A percentile compares a stretch with the other conserved stretches of the same genome.
These are phyloP conservation scores for Russula ochroleuca DNA, from an alignment of 768 basidiomycete species.

Conservation along the genomic window DNA sequence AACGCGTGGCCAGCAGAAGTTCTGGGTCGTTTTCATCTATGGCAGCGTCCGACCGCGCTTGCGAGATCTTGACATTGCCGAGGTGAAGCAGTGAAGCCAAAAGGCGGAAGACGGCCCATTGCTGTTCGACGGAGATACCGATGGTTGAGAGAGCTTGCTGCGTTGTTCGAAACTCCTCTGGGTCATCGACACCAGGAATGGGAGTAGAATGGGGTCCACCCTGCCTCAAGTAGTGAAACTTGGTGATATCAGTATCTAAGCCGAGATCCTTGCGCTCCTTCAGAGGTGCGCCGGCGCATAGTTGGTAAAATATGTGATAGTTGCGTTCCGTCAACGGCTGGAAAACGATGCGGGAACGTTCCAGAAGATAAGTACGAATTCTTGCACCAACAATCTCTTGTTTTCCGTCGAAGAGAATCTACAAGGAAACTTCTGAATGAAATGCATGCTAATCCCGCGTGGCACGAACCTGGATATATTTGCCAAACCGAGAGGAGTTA, in stretches of 20 bases:
- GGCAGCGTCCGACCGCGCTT: slow-evolving; percentile 72
- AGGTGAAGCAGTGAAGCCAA: slow-evolving; percentile 91
- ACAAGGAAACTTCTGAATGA: slow-evolving; percentile 19
- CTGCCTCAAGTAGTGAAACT: slow-evolving; percentile 91
- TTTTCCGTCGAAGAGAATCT: slow-evolving; percentile 95
- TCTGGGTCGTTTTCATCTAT: slow-evolving; percentile 82
- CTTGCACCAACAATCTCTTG: slow-evolving; percentile 98
- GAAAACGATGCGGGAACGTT: slow-evolving; percentile 95
- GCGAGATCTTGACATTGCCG: slow-evolving; percentile 93
- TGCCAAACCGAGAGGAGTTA: slow-evolving; percentile 98
- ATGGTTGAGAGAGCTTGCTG: slow-evolving; percentile 95
- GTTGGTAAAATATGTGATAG: slow-evolving; percentile 99
- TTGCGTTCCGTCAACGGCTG: slow-evolving; percentile 96
- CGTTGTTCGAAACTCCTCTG: slow-evolving; percentile 89
- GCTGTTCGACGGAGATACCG: slow-evolving; percentile 94
- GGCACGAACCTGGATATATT: slow-evolving; percentile 89
- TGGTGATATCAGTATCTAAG: slow-evolving; percentile 75
- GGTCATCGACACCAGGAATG: slow-evolving; percentile 91
- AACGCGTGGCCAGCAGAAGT: slow-evolving; percentile 75
- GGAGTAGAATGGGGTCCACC: slow-evolving; percentile 85
- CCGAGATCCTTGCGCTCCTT: slow-evolving; percentile 96
- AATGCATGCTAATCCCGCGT: neutral
- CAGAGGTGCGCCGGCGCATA: slow-evolving; percentile 92
- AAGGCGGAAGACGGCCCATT: slow-evolving; percentile 96
- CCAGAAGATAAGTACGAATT: slow-evolving; percentile 97